These are phyloP conservation scores for Gryganskiella cystojenkinii DNA, from an alignment of 192 early-diverging fungal species.

Conservation along the genomic window DNA sequence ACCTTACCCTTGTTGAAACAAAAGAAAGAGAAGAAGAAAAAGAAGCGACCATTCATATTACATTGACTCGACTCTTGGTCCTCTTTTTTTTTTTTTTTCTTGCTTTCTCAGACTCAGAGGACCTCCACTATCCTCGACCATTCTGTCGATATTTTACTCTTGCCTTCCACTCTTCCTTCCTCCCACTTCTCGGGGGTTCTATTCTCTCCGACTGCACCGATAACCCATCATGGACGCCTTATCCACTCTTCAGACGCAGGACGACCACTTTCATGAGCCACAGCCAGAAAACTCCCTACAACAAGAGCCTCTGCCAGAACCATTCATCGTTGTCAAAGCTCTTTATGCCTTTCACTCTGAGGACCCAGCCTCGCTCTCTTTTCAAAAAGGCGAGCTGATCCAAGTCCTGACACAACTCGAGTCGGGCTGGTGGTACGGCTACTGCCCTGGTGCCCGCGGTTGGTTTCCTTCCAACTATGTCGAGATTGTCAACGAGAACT, in stretches of 20 bases:
- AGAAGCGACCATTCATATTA: not conserved
- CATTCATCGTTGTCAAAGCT: constrained; percentile 59
- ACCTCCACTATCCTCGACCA: not conserved
- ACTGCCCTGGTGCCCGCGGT: constrained; percentile 79
- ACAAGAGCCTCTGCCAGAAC: constrained; percentile 18
- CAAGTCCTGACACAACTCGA: constrained; percentile 89
- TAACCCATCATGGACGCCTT: not conserved
- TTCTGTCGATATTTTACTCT: not conserved
- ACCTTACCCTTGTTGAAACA: not conserved
- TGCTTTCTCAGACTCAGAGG: not conserved
- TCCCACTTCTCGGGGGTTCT: not conserved
- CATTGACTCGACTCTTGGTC: not conserved
- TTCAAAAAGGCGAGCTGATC: constrained; percentile 86
- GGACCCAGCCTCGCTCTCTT: constrained; percentile 82
- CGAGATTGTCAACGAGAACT: constrained; percentile 26
- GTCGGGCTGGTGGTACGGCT: constrained; percentile 98
- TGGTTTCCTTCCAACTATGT: constrained; percentile 95
- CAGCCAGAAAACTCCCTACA: not conserved
- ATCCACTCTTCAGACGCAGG: not conserved
- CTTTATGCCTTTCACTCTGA: constrained; percentile 87
- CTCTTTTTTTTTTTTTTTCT: not conserved
- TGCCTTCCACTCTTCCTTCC: not conserved
- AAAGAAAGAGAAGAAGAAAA: too few relatives aligned
- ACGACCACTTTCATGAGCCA: not conserved
- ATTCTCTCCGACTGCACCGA: not conserved